Base-by-base conservation (phyloP, 192 early-diverging fungal genomes). In the Rhizophagus prolifer region DNA sequence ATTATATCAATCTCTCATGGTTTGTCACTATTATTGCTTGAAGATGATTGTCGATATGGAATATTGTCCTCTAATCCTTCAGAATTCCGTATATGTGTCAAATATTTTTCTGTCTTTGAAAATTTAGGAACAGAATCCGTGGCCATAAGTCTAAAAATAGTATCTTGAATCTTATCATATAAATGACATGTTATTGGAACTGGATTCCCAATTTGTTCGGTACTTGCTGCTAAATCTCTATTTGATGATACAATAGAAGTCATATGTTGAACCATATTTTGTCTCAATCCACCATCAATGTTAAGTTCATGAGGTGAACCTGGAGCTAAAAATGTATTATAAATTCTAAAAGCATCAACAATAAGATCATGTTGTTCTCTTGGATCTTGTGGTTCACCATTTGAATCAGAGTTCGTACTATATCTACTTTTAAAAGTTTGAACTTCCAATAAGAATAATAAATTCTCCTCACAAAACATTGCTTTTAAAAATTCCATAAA, bases 101-200 rank as follows among this genome's bases (percentile, higher is more conserved):
- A 50, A 76, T 89, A 89, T 66, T 78, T 79, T 70, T 87, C 85
- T 16, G 92, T 92, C 64, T 83, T 88, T 13, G 87, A 80, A 79
- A 93, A 94, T 79, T 92, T 94, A 2, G 92, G 91, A 28, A 93
- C 87, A 28, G 91, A 93, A 72, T 94, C 92, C 3, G 87, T 86
- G 2, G 92, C 90, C 89, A 93, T 89, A 12, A 94, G 79, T 36
- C 85, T 75, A 81, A 90, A 94, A 64, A 94, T 91, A 58, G 93
- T 90, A 6, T 91, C 88, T 69, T 93, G 84, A 10, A 89, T 86
- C 28, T 75, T 70, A 50, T 90, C 87, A 79, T 91, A 91, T 79
- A 92, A 80, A 50, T 76, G 34, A 61, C 28, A 26, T n/a, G 70
- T 72, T 30, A 72, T 62, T 30, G 31, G 25, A 47, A 12, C 41